These are phyloP conservation scores for Coprinopsis marcescibilis DNA, from an alignment of 768 basidiomycete species.

Conservation along the genomic window DNA sequence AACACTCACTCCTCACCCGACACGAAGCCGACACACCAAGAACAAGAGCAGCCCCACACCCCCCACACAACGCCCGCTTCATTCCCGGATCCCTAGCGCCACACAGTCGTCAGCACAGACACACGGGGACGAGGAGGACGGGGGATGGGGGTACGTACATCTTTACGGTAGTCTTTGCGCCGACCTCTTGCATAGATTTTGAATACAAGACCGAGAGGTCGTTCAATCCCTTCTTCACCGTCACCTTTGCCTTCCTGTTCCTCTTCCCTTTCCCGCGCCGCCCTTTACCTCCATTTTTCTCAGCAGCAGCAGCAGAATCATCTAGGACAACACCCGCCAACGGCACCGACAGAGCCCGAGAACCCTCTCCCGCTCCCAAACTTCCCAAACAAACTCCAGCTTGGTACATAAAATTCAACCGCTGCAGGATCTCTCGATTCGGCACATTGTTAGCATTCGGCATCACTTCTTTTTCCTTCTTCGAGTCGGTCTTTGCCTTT, in stretches of 20 bases:
- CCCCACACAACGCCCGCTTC: slow-evolving; percentile 76
- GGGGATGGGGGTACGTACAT: no score
- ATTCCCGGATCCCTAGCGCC: slow-evolving; percentile 65
- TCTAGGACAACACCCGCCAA: no score
- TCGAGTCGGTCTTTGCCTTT: slow-evolving; percentile 19
- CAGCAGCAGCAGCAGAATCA: no score
- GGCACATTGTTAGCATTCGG: slow-evolving; percentile 53
- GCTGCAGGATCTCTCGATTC: slow-evolving; percentile 75
- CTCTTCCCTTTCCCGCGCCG: background rate
- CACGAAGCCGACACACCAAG: slow-evolving; percentile 64
- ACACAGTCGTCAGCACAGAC: background rate
- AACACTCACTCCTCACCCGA: slow-evolving; percentile 56
- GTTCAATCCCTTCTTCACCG: slow-evolving; percentile 18
- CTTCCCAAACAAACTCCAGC: slow-evolving; percentile 61
- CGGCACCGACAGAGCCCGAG: no score
- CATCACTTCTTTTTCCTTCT: slow-evolving; percentile 49
- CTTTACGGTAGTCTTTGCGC: slow-evolving; percentile 70
- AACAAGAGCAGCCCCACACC: slow-evolving; percentile 57
- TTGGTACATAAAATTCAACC: slow-evolving; percentile 83
- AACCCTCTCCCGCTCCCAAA: no score
- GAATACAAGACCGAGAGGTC: slow-evolving; percentile 66
- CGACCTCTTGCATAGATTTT: slow-evolving; percentile 60
- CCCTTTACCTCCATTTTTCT: background rate
- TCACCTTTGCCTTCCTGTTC: background rate
- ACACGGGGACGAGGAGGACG: background rate